A percentile compares a stretch with the other conserved stretches of the same genome.
These are phyloP conservation scores for Metarhizium brunneum DNA, from an alignment of 2,329 filamentous ascomycete genomes.

Conservation along the genomic window DNA sequence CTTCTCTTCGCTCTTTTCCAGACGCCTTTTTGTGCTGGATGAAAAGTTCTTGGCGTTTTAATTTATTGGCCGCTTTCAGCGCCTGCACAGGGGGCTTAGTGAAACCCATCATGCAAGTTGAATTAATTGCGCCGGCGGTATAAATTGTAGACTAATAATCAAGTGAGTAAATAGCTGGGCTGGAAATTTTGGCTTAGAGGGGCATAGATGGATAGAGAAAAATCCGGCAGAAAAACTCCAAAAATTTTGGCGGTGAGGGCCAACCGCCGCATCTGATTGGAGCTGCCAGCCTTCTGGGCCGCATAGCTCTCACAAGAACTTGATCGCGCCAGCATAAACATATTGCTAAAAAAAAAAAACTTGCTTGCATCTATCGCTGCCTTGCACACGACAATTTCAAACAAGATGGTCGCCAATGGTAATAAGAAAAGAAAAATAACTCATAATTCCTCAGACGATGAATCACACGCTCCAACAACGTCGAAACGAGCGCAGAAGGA, in stretches of 20 bases:
- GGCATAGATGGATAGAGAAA: slow-evolving; percentile 6
- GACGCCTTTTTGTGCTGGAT: slow-evolving; percentile 70
- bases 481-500: slow-evolving; percentile 43
- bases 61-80: slow-evolving; percentile 60
- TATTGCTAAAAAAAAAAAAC: background rate
- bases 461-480: slow-evolving; percentile 22
- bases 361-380: background rate
- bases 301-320: background rate
- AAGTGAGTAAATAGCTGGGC: background rate
- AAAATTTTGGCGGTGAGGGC: slow-evolving; percentile 30
- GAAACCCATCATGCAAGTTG: slow-evolving; percentile 20
- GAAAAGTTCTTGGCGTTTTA: slow-evolving; percentile 67
- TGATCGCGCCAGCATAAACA: background rate
- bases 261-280: slow-evolving; percentile 13
- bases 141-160: background rate
- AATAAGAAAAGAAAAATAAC: slow-evolving; percentile 50
- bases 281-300: slow-evolving; percentile 2
- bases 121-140: slow-evolving; percentile 12
- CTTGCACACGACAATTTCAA: background rate
- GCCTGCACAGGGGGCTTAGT: slow-evolving; percentile 25
- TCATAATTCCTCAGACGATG: slow-evolving; percentile 39
- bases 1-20: slow-evolving; percentile 65
- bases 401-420: slow-evolving; percentile 37
- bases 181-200: slow-evolving; percentile 13
- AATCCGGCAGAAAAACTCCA: slow-evolving; percentile 22